Conservation (phyloP, 441 rosid genomes). For the California macrophylla region DNA sequence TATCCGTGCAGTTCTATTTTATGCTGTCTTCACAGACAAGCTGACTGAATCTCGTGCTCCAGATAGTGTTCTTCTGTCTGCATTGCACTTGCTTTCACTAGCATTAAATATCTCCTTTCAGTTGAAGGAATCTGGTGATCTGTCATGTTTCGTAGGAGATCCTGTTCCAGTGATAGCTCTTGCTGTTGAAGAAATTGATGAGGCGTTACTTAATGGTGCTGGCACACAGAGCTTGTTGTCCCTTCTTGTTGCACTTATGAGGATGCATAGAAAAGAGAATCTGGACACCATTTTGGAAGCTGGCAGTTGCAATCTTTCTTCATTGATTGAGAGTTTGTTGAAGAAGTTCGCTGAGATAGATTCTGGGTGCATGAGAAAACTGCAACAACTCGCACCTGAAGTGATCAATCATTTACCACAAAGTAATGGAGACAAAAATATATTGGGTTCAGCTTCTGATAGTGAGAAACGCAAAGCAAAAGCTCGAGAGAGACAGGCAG, state of each 20-base stretch:
- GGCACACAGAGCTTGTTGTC: slow-evolving; percentile 66
- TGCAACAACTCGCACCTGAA: slow-evolving; percentile 75
- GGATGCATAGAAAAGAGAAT: slow-evolving; percentile 49
- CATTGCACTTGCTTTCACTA: slow-evolving; percentile 74
- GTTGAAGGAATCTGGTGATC: slow-evolving; percentile 34
- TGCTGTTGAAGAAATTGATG: slow-evolving; percentile 55
- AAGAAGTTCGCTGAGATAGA: slow-evolving; percentile 71
- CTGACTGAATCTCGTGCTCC: slow-evolving; percentile 62
- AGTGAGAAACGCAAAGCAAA: slow-evolving; percentile 74
- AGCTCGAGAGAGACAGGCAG: slow-evolving; percentile 94
- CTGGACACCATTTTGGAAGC: slow-evolving; percentile 41
- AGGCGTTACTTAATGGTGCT: slow-evolving; percentile 39
- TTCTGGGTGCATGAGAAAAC: slow-evolving; percentile 47
- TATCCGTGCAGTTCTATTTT: slow-evolving; percentile 63
- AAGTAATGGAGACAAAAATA: slow-evolving; percentile 25
- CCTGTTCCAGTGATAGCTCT: slow-evolving; percentile 42
- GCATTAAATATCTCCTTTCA: slow-evolving; percentile 65
- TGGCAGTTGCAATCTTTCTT: slow-evolving; percentile 54
- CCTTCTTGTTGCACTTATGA: slow-evolving; percentile 76
- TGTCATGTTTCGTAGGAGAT: slow-evolving; percentile 26
- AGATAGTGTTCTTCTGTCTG: slow-evolving; percentile 58
- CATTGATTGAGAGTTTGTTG: slow-evolving; percentile 63
- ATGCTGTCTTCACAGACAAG: slow-evolving; percentile 62
- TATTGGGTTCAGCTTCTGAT: slow-evolving; percentile 39
- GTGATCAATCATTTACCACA: slow-evolving; percentile 43